phyloP scores from a whole-genome alignment of 345 rosid species.

The Orychophragmus violaceus region DNA sequence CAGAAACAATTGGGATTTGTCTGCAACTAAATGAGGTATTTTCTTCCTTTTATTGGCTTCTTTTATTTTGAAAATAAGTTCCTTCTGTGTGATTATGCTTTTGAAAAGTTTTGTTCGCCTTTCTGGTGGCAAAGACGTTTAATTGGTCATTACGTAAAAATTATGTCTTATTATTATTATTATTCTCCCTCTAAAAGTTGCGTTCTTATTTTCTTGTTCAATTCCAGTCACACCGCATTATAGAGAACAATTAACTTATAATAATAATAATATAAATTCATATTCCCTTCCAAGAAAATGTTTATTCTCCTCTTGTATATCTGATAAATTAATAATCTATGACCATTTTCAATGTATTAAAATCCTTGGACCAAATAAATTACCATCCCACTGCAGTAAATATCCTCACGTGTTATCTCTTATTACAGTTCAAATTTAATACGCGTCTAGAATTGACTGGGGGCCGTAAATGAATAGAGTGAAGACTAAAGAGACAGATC shows the following conservation, averaged over 20 bases:
- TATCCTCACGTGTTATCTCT: conserved; percentile 10
- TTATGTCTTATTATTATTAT: background rate
- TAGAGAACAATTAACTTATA: background rate
- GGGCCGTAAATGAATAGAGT: background rate
- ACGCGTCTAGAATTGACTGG: background rate
- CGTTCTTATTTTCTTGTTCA: background rate
- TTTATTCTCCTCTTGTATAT: background rate
- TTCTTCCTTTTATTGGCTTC: background rate
- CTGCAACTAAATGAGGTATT: background rate
- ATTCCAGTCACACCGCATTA: conserved; percentile 23
- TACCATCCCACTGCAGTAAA: background rate
- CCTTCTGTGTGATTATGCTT: background rate
- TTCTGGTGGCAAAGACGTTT: conserved; percentile 20
- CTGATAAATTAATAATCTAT: background rate
- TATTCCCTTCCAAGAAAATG: background rate
- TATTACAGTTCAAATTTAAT: conserved; percentile 1
- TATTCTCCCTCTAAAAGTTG: conserved; percentile 19
- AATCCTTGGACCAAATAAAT: background rate
- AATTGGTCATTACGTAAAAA: conserved; percentile 20
- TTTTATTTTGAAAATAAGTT: background rate
- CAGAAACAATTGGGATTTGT: background rate
- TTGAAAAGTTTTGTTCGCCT: conserved; percentile 16
- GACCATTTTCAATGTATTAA: background rate
- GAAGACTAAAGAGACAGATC: conserved; percentile 2
- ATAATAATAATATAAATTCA: background rate